phyloP scores from a whole-genome alignment of 805 yeast genomes.

The Tetrapisispora pingtungensis region DNA sequence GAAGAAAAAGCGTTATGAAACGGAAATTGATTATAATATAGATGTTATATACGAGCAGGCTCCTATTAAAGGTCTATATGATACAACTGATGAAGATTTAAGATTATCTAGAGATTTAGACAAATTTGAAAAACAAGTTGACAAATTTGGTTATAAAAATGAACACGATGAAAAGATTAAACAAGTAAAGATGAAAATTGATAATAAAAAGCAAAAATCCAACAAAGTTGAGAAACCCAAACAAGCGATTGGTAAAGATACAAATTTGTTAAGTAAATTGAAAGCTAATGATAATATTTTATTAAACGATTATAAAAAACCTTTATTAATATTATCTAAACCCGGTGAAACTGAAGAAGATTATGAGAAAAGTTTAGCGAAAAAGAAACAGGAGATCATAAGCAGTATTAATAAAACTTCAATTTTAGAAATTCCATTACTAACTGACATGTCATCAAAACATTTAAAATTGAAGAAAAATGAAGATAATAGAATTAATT shows the following conservation, averaged over 20 bases:
- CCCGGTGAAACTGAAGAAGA: slow-evolving; percentile 23
- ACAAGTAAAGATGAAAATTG: slow-evolving; percentile 20
- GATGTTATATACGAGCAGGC: slow-evolving; percentile 71
- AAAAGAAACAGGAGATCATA: slow-evolving; percentile 21
- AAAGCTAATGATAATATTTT: slow-evolving; percentile 9
- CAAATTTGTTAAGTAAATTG: slow-evolving; percentile 2
- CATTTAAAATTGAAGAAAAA: background rate
- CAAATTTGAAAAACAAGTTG: slow-evolving; percentile 37
- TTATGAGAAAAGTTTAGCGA: slow-evolving; percentile 7
- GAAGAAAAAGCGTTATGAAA: slow-evolving; percentile 42
- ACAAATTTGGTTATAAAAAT: slow-evolving; percentile 36
- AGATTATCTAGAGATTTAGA: slow-evolving; percentile 31
- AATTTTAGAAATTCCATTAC: slow-evolving; percentile 1
- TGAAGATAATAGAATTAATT: background rate
- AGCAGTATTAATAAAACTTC: slow-evolving; percentile 6
- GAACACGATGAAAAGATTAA: slow-evolving; percentile 24
- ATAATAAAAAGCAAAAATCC: slow-evolving; percentile 17
- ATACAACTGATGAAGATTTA: slow-evolving; percentile 48
- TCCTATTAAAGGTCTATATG: slow-evolving; percentile 62
- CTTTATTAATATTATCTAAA: slow-evolving; percentile 27
- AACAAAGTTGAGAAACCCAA: slow-evolving; percentile 10
- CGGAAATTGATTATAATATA: slow-evolving; percentile 70
- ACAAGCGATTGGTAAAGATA: slow-evolving; percentile 17
- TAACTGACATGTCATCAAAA: background rate
- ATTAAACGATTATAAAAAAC: slow-evolving; percentile 15